Percentiles rank a stretch among this genome's conserved stretches.
phyloP scores from a whole-genome alignment of 768 basidiomycete species.

The Pisolithus tinctorius region DNA sequence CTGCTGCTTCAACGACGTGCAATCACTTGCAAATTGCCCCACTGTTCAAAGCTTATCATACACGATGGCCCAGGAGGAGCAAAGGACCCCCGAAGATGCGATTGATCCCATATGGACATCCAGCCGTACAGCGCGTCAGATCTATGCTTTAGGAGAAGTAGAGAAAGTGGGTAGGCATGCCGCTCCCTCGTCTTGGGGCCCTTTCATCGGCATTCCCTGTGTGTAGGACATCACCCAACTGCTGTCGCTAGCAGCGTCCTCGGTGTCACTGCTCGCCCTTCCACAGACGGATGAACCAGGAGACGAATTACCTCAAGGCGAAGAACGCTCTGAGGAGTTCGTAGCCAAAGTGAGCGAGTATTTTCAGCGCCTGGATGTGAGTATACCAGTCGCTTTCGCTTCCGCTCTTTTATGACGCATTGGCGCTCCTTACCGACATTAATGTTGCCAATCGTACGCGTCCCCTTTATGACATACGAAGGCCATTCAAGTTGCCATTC shows the following conservation, averaged over 20 bases:
- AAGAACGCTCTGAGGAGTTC: constrained; percentile 80
- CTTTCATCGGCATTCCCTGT: not conserved
- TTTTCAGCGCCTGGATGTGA: constrained; percentile 74
- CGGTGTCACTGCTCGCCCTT: constrained; percentile 72
- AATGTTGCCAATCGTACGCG: too few species aligned
- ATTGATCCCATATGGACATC: constrained; percentile 79
- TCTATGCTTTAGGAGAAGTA: constrained; percentile 72
- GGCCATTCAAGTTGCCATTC: constrained; percentile 72
- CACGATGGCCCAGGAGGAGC: constrained; percentile 20
- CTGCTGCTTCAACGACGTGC: too few species aligned
- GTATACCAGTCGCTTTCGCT: constrained; percentile 17
- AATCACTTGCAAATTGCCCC: too few species aligned
- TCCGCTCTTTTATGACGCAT: not conserved
- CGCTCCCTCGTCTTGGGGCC: not conserved
- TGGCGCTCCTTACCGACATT: not conserved
- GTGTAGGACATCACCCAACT: constrained; percentile 73
- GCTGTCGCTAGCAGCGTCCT: constrained; percentile 68
- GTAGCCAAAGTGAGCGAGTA: constrained; percentile 82
- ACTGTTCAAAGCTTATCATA: not conserved
- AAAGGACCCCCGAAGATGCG: constrained; percentile 24
- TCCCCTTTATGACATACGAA: constrained; percentile 17
- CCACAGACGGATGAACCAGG: constrained; percentile 72
- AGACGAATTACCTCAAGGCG: constrained; percentile 68
- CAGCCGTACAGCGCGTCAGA: constrained; percentile 75
- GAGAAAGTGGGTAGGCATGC: constrained; percentile 50